Conservation (phyloP, 179 eudicot genomes). For the Beta lomatogona region DNA sequence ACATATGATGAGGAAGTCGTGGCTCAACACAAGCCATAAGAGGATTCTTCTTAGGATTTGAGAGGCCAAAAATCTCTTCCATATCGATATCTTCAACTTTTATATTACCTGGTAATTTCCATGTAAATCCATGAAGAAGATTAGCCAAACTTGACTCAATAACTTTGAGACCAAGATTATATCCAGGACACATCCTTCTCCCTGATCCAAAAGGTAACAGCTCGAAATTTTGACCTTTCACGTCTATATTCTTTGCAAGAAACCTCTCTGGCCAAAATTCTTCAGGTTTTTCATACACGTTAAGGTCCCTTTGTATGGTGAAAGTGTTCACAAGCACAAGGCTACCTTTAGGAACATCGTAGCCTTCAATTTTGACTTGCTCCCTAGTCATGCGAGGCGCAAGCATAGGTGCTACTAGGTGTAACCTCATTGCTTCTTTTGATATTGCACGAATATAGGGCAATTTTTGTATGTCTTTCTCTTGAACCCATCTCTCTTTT, state of each 20-base stretch:
- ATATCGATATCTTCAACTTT: constrained; percentile 59
- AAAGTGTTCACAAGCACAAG: constrained; percentile 63
- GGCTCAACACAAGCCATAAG: constrained; percentile 46
- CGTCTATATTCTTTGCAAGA: constrained; percentile 52
- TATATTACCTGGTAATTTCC: constrained; percentile 63
- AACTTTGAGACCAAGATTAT: constrained; percentile 70
- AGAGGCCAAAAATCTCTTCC: constrained; percentile 84
- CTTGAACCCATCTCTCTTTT: constrained; percentile 49
- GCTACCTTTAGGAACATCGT: constrained; percentile 64
- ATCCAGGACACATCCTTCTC: constrained; percentile 90
- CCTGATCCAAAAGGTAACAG: constrained; percentile 83
- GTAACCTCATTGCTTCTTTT: constrained; percentile 87
- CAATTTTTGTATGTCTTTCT: constrained; percentile 52
- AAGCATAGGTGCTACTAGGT: constrained; percentile 83
- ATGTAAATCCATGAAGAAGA: constrained; percentile 71
- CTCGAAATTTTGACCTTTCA: constrained; percentile 73
- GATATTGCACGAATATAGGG: constrained; percentile 78
- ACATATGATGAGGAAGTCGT: constrained; percentile 53
- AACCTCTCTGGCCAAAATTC: constrained; percentile 76
- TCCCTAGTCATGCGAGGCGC: constrained; percentile 67
- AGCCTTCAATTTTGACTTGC: constrained; percentile 58
- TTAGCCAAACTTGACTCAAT: constrained; percentile 77
- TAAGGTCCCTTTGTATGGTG: constrained; percentile 74
- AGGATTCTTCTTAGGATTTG: constrained; percentile 65
- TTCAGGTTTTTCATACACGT: constrained; percentile 58